Evolutionary conservation across 2,329 filamentous ascomycete species (phyloP), one percentile per base, ranked within the genome.

Genomic region (Herpotrichia juniperi): DNA sequence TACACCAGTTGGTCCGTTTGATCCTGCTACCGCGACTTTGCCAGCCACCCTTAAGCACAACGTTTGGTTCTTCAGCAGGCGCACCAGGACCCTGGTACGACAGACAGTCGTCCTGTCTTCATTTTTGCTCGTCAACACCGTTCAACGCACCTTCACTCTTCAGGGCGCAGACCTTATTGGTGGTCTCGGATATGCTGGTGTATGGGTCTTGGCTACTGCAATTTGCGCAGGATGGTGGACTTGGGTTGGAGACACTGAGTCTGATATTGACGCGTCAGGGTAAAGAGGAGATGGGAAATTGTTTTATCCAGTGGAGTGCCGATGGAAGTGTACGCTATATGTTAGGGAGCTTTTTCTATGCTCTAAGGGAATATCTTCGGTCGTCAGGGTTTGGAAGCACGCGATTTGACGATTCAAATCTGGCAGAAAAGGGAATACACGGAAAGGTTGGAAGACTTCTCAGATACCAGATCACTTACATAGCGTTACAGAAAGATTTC

Each of bases 21-120:
- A 91, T 60, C 84, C 88, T 0, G 82, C 79, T 22, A 82, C 78
- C 14, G 87, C 89, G 1, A 84, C 81, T 1, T 78, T 96, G 16
- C 74, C 78, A 22, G 84, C 94, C 73, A 93, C 90, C 2, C 67
- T 96, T 26, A 78, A 81, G 64, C 87, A 85, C 73, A 91, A 93
- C 63, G 65, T 92, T 45, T 91, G 87, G 83, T 88, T 88, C 30
- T 89, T 84, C 72, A 81, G 89, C 37, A 78, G 78, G 57, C 83
- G 91, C 50, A 91, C 90, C 0, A 77, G 78, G 14, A 77, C 85
- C 5, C 76, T 87, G 42, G 78, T 83, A 52, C 64, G 83, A 45
- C 78, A 87, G 44, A 87, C 85, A 2, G 59, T 72, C 4, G 62
- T 80, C 7, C 67, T 86, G 37, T 77, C 77, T 0, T 59, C 65